phyloP scores from a whole-genome alignment of 2,329 filamentous ascomycete genomes.

The Aspergillaceae sp. region DNA sequence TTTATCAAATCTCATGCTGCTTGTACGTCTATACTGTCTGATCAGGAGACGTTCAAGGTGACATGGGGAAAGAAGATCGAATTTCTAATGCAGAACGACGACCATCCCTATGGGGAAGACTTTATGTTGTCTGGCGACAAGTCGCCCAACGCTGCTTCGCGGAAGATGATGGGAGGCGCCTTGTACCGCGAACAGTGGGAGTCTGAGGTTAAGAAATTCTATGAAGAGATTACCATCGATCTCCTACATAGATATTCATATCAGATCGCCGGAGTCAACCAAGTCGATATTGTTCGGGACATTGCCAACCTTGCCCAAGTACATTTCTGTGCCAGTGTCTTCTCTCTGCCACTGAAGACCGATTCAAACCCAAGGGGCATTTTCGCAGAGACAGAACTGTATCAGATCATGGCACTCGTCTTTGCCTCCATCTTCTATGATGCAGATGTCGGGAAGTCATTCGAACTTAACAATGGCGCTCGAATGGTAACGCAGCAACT shows the following conservation, averaged over 20 bases:
- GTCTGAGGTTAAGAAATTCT: slow-evolving; percentile 39
- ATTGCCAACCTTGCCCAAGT: slow-evolving; percentile 47
- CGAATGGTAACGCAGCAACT: slow-evolving; percentile 41
- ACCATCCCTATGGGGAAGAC: slow-evolving; percentile 33
- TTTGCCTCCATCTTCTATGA: slow-evolving; percentile 50
- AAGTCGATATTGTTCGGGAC: slow-evolving; percentile 43
- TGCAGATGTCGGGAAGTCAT: slow-evolving; percentile 44
- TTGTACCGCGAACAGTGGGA: slow-evolving; percentile 41
- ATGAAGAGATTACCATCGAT: slow-evolving; percentile 40
- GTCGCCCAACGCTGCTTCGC: slow-evolving; percentile 33
- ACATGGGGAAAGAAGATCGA: slow-evolving; percentile 40
- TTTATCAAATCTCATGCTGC: slow-evolving; percentile 40
- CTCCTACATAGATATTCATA: slow-evolving; percentile 39
- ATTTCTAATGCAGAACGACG: slow-evolving; percentile 34
- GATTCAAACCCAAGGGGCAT: slow-evolving; percentile 42
- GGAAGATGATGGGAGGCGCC: slow-evolving; percentile 35
- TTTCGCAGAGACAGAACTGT: slow-evolving; percentile 47
- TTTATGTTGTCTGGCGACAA: slow-evolving; percentile 43
- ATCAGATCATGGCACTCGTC: slow-evolving; percentile 45
- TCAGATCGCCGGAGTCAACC: slow-evolving; percentile 36
- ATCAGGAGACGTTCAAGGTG: slow-evolving; percentile 39
- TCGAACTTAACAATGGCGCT: slow-evolving; percentile 44
- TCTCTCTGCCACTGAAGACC: slow-evolving; percentile 49
- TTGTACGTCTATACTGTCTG: slow-evolving; percentile 34
- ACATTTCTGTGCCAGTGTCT: slow-evolving; percentile 48